Evolutionary conservation across 805 yeast genomes (phyloP), one percentile per base, ranked within the genome.

Genomic region (Kuraishia cidri): DNA sequence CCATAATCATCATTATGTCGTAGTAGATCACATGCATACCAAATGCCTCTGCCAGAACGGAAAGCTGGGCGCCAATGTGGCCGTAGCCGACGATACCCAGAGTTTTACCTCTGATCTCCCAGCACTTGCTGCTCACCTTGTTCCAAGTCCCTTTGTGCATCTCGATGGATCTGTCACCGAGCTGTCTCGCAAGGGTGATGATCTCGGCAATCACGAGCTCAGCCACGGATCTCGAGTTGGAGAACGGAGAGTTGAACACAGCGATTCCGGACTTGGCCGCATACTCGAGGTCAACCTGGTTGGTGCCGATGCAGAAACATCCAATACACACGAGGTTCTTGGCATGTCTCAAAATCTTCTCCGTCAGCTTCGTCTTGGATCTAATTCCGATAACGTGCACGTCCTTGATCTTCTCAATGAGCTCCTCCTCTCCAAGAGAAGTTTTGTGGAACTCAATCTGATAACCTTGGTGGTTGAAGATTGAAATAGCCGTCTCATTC

Each of bases 101-200:
- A 31, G 98, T 90, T 63, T 92, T 92, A 46, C 98, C 98, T 66
- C 98, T 83, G 47, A 92, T 88, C 66, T 92, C 98, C 97, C 97
- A 92, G 66, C 98, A 92, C 60, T 75, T 87, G 45, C 85, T 71
- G 50, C 83, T 69, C 47, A 90, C 97, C 67, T 92, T 92, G 69
- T 92, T 92, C 98, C 98, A 92, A 41, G 90, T 79, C 44, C 97
- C 97, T 35, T 90, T 74, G 68, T 90, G 98, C 68, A 92, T 57
- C 68, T 92, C 98, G 44, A 81, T 80, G 23, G 95, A 85, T 64
- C 98, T 79, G 61, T 92, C 98, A 52, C 97, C 95, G 41, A 90
- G 62, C 66, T 92, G 98, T 68, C 98, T 81, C 19, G 98, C 95
- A 51, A 92, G 70, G 30, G 92, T 68, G 56, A 92, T 86, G 54